phyloP scores from a whole-genome alignment of 2,329 filamentous ascomycete genomes.

The Alternaria arborescens region DNA sequence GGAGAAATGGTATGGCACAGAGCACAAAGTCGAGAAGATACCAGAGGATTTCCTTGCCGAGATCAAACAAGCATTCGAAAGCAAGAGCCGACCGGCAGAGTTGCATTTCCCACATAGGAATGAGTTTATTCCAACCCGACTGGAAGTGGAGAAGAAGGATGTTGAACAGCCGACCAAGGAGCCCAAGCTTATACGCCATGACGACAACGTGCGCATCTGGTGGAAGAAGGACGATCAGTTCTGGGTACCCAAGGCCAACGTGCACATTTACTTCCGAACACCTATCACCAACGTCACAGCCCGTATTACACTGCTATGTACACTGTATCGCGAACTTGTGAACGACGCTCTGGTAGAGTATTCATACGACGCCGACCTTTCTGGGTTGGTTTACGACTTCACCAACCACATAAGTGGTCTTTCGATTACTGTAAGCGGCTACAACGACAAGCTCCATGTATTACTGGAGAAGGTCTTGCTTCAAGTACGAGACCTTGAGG shows the following conservation, averaged over 20 bases:
- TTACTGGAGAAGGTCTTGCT: constrained; percentile 87
- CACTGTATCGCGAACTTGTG: constrained; percentile 84
- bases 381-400: constrained; percentile 86
- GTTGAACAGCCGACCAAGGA: constrained; percentile 75
- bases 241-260: constrained; percentile 94
- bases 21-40: constrained; percentile 85
- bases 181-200: constrained; percentile 86
- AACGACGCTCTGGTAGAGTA: constrained; percentile 90
- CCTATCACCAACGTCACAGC: constrained; percentile 82
- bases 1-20: constrained; percentile 98
- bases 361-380: constrained; percentile 93
- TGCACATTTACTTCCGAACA: constrained; percentile 81
- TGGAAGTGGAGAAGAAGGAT: constrained; percentile 95
- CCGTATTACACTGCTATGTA: constrained; percentile 78
- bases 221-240: constrained; percentile 99
- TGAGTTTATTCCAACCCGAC: constrained; percentile 91
- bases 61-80: constrained; percentile 70
- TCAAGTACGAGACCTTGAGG: constrained; percentile 83
- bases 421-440: constrained; percentile 82
- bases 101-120: constrained; percentile 92
- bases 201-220: constrained; percentile 83
- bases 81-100: constrained; percentile 69
- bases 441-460: constrained; percentile 95
- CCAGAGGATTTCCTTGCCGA: constrained; percentile 77
- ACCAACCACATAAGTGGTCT: constrained; percentile 75